These are phyloP conservation scores for Ambispora gerdemannii DNA, from an alignment of 192 early-diverging fungal genomes.

Conservation along the genomic window DNA sequence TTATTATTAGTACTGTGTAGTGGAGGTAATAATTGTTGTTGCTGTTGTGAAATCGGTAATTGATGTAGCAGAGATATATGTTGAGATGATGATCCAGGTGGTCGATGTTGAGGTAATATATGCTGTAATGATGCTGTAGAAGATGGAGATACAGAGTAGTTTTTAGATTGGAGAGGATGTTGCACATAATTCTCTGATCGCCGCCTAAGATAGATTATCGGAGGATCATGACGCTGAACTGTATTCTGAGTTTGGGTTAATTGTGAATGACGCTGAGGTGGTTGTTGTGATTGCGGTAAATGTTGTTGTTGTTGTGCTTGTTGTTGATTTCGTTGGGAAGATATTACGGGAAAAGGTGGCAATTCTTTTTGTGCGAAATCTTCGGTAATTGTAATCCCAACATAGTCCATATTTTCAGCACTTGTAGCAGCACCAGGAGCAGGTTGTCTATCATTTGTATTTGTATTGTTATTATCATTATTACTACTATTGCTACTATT, in stretches of 20 bases:
- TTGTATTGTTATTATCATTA: no score
- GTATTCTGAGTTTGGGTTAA: background rate
- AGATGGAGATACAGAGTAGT: slow-evolving; percentile 4
- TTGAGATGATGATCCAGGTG: slow-evolving; percentile 2
- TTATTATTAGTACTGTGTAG: background rate
- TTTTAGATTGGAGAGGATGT: slow-evolving; percentile 10
- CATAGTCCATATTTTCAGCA: slow-evolving; percentile 20
- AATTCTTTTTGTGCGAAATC: slow-evolving; percentile 24
- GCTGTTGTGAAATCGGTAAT: slow-evolving; percentile 5
- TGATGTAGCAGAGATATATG: background rate
- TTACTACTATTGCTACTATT: no score
- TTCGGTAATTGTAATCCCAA: slow-evolving; percentile 29
- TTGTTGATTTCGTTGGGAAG: background rate
- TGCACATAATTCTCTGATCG: slow-evolving; percentile 17
- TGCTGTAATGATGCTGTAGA: background rate
- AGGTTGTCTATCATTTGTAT: no score
- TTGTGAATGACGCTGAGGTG: background rate
- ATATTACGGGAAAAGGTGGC: background rate
- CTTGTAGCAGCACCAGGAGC: no score
- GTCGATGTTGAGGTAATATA: background rate
- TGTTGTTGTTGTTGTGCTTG: slow-evolving; percentile 8
- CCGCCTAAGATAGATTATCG: background rate
- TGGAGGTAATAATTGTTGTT: background rate
- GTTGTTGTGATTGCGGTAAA: background rate
- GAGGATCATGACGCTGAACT: background rate